A percentile compares a stretch with the other conserved stretches of the same genome.
phyloP scores from a whole-genome alignment of 2,329 filamentous ascomycete genomes.

The Cladobotryum mycophilum region DNA sequence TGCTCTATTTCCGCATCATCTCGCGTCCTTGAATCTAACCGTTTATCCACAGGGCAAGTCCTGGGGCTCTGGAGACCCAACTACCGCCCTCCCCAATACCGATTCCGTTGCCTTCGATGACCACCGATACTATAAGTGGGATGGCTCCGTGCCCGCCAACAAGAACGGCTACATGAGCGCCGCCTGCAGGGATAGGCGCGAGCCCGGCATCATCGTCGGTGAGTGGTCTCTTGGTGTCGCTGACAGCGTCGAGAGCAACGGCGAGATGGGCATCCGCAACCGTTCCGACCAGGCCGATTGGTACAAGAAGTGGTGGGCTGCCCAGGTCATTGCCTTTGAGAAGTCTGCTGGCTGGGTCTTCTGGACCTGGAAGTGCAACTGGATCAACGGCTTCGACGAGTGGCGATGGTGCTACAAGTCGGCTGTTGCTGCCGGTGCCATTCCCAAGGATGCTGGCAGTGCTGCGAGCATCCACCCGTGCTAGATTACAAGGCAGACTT shows the following conservation, averaged over 20 bases:
- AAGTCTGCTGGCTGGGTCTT: conserved; percentile 50
- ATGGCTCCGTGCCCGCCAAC: conserved; percentile 33
- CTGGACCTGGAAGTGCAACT: conserved; percentile 52
- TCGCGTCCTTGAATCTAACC: neutral
- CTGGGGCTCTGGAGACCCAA: conserved; percentile 53
- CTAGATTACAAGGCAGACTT: neutral
- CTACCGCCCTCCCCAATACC: conserved; percentile 35
- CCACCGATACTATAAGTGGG: conserved; percentile 55
- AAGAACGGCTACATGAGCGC: conserved; percentile 44
- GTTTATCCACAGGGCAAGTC: conserved; percentile 25
- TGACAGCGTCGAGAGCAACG: conserved; percentile 38
- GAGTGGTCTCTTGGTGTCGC: conserved; percentile 53
- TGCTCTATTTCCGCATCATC: too few relatives aligned
- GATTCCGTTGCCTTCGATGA: conserved; percentile 48
- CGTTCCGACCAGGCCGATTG: conserved; percentile 36
- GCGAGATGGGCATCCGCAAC: conserved; percentile 35
- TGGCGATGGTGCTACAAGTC: conserved; percentile 43
- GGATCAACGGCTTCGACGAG: conserved; percentile 34
- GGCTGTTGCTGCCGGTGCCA: conserved; percentile 20
- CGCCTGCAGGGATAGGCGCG: conserved; percentile 43
- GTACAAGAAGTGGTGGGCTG: conserved; percentile 51
- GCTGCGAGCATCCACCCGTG: conserved; percentile 14
- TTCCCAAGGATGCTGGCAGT: conserved; percentile 19
- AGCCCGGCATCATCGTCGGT: conserved; percentile 44
- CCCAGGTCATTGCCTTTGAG: conserved; percentile 51